Evolutionary conservation across 2,329 filamentous ascomycete species (phyloP).

Genomic region (Sphaerulina musiva): DNA sequence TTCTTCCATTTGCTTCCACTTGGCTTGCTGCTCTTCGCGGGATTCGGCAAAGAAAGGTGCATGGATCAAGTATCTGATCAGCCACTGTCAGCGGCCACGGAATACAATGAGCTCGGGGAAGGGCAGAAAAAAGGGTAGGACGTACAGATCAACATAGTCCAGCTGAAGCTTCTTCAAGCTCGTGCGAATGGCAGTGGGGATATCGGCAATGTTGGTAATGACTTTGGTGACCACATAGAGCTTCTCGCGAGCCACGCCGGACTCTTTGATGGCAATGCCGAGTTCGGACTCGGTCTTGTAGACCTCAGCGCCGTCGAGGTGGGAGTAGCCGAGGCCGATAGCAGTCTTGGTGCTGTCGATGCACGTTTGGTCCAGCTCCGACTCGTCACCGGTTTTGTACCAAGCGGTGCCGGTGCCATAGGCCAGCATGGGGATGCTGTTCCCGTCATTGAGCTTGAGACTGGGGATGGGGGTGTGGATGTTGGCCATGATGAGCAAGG

Average conservation of each 20-base stretch:
- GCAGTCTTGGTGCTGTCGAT: conserved; percentile 55
- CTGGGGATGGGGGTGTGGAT: conserved; percentile 46
- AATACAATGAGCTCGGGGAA: too few species aligned
- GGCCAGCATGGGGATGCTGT: conserved; percentile 63
- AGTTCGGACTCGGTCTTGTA: conserved; percentile 49
- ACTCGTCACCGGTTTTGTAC: conserved; percentile 48
- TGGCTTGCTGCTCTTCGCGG: conserved; percentile 49
- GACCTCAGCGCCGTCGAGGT: conserved; percentile 67
- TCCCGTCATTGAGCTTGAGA: conserved; percentile 65
- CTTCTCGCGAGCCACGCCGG: conserved; percentile 41
- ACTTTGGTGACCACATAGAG: conserved; percentile 54
- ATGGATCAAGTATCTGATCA: conserved; percentile 50
- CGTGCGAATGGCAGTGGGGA: conserved; percentile 48
- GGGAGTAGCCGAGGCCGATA: conserved; percentile 62
- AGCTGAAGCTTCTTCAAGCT: conserved; percentile 56
- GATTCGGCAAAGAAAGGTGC: conserved; percentile 52
- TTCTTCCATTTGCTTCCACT: conserved; percentile 56
- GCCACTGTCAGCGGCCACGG: neutral
- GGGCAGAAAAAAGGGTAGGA: neutral
- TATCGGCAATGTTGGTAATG: conserved; percentile 47
- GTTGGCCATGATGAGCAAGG: conserved; percentile 23
- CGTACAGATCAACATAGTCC: conserved; percentile 56
- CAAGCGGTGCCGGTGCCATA: conserved; percentile 68
- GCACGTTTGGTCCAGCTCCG: conserved; percentile 51
- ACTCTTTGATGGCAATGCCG: conserved; percentile 41